A percentile compares a stretch with the other conserved stretches of the same genome.
These are phyloP conservation scores for Curvularia hawaiiensis DNA, from an alignment of 2,329 filamentous ascomycete species.

Conservation along the genomic window DNA sequence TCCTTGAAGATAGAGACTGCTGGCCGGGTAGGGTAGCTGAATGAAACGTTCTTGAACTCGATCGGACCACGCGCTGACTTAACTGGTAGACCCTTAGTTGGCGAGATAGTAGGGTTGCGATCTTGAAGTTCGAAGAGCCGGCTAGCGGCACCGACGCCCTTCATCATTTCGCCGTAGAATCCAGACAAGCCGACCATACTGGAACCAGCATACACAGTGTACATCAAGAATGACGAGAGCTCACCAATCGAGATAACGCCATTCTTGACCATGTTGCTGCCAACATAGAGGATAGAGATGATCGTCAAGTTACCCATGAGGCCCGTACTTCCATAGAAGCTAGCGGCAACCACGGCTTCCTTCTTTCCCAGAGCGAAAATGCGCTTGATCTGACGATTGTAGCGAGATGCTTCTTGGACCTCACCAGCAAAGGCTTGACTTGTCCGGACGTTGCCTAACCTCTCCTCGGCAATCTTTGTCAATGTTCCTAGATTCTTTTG, in stretches of 20 bases:
- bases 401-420: conserved; percentile 84
- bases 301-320: conserved; percentile 98
- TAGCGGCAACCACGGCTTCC: conserved; percentile 87
- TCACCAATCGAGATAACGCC: conserved; percentile 90
- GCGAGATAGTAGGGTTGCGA: conserved; percentile 81
- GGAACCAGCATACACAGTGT: conserved; percentile 83
- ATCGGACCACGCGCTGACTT: conserved; percentile 86
- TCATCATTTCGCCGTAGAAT: conserved; percentile 99
- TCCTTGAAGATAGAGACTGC: conserved; percentile 90
- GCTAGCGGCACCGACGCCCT: conserved; percentile 95
- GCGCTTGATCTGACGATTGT: conserved; percentile 88
- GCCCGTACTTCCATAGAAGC: conserved; percentile 85
- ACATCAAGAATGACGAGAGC: conserved; percentile 97
- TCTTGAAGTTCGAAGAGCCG: conserved; percentile 96
- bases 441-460: conserved; percentile 95
- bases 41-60: conserved; percentile 81
- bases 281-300: conserved; percentile 84
- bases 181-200: conserved; percentile 92
- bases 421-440: conserved; percentile 97
- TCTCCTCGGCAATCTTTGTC: conserved; percentile 97
- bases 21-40: conserved; percentile 92
- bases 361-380: conserved; percentile 88
- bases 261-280: conserved; percentile 85
- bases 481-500: conserved; percentile 91
- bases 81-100: conserved; percentile 81